Evolutionary conservation across 306 rosid genomes (phyloP), one percentile per base, ranked within the genome.

Genomic region (Biancaea sappan): DNA sequence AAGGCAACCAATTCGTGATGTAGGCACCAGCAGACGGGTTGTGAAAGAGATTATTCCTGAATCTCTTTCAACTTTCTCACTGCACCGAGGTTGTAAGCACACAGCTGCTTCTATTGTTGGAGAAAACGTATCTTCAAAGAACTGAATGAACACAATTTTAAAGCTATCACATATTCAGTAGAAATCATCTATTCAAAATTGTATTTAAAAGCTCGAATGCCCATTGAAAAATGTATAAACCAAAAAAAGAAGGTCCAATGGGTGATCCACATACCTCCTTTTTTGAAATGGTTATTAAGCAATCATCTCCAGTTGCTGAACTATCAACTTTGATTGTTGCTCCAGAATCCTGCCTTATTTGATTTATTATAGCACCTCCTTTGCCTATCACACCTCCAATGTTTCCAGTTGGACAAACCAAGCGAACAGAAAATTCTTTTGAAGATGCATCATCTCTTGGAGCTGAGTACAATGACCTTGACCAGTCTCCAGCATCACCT

Each of bases 351-450:
- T 95, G 97, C 81, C 99, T 87, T 72, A 95, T 88, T 82, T 95
- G 99, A 85, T 95, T 95, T 71, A 95, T 92, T 58, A 95, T 82
- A 29, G 18, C 82, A 77, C 99, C 99, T 71, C 99, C 99, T 86
- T 95, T 95, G 68, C 99, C 99, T 78, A 95, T 95, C 75, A 95
- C 99, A 12, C 99, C 96, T 29, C 99, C 99, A 74, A 92, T 87
- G 82, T 92, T 95, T 29, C 82, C 91, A 48, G 84, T 92, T 24
- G 98, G 99, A 74, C 99, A 95, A 75, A 95, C 79, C 83, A 95
- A 67, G 25, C 90, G 97, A 76, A 90, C 81, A 57, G 95, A 87
- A 75, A 95, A 95, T 25, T 95, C 99, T 84, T 87, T 95, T 10
- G 93, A 83, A 65, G 97, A 84, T 57, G 80, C 78, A 6, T 90